phyloP scores from a whole-genome alignment of 1,139 yeast species.

The Diutina mesorugosa region DNA sequence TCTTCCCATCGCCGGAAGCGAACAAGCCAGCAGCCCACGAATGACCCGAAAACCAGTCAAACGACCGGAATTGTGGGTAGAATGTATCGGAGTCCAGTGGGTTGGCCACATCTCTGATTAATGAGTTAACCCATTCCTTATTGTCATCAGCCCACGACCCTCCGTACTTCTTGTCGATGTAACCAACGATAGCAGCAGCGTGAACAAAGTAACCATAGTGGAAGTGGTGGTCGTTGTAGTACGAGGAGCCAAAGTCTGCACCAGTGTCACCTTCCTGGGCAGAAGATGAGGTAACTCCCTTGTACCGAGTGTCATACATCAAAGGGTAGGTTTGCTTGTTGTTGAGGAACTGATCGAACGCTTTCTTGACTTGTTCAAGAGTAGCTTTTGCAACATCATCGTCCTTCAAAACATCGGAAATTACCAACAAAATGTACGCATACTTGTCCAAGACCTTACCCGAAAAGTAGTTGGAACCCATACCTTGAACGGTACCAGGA shows the following conservation, averaged over 20 bases:
- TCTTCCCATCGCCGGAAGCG: conserved; percentile 60
- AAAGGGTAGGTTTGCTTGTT: conserved; percentile 48
- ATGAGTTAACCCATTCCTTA: conserved; percentile 44
- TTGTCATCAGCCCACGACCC: conserved; percentile 1
- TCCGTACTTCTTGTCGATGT: conserved; percentile 37
- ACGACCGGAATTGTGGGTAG: conserved; percentile 69
- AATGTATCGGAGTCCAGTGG: conserved; percentile 46
- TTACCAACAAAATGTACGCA: conserved; percentile 56
- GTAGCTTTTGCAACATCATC: conserved; percentile 34
- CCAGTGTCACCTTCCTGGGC: conserved; percentile 31
- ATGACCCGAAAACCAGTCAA: conserved; percentile 76
- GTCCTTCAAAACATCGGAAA: conserved; percentile 46
- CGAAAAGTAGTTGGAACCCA: conserved; percentile 46
- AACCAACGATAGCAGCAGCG: conserved; percentile 66
- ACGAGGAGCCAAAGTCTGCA: conserved; percentile 43
- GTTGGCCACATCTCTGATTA: conserved; percentile 68
- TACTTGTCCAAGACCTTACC: conserved; percentile 70
- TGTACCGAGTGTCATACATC: conserved; percentile 54
- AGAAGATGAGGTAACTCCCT: conserved; percentile 60
- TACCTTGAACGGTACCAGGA: conserved; percentile 28
- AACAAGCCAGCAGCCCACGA: conserved; percentile 78
- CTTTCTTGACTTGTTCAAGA: conserved; percentile 36
- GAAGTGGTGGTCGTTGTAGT: conserved; percentile 69
- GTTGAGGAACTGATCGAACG: conserved; percentile 33
- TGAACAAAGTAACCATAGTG: conserved; percentile 71